Evolutionary conservation across 2,329 filamentous ascomycete genomes (phyloP), one percentile per base, ranked within the genome.

Genomic region (Mycosphaerella sp.): DNA sequence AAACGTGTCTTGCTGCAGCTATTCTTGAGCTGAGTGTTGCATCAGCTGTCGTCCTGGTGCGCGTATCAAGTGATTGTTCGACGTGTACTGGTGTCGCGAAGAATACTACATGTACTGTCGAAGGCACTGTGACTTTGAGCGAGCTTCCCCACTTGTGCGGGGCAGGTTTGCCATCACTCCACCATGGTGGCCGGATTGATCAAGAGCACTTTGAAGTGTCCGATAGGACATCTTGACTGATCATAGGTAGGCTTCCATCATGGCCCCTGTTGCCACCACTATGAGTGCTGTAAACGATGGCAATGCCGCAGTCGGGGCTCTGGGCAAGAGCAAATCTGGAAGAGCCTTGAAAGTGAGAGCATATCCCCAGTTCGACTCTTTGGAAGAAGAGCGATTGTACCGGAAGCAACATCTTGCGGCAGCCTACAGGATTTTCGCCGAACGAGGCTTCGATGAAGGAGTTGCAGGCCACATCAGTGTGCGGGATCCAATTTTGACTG

Each of bases 301-400:
- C 27, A 77, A 76, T 60, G 68, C 67, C 35, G 65, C 62, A 1
- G 69, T 75, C 4, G 71, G 70, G 27, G 72, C 75, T 3, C 66
- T 76, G 42, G 75, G 75, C 4, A 70, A 68, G 54, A 76, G 73
- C 0, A 69, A 66, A 8, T 70, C 66, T 1, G 75, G 75, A 16
- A 71, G 70, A 55, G 67, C 68, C 8, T 65, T 77, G 30, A 73
- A 70, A 54, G 72, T 77, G 18, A 66, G 74, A 21, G 66, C 69
- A 30, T 77, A 77, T 58, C 68, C 69, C 10, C 63, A 58, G 8
- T 73, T 72, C 43, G 59, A 64, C 14, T 65, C 66, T 32, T 58
- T 65, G 35, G 63, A 70, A 52, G 64, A 66, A 40, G 65, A 73
- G 51, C 61, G 72, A 18, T 59, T 66, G 50, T 74, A 71, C 59